phyloP scores from a whole-genome alignment of 805 yeast species.

The Candida vaughaniae region DNA sequence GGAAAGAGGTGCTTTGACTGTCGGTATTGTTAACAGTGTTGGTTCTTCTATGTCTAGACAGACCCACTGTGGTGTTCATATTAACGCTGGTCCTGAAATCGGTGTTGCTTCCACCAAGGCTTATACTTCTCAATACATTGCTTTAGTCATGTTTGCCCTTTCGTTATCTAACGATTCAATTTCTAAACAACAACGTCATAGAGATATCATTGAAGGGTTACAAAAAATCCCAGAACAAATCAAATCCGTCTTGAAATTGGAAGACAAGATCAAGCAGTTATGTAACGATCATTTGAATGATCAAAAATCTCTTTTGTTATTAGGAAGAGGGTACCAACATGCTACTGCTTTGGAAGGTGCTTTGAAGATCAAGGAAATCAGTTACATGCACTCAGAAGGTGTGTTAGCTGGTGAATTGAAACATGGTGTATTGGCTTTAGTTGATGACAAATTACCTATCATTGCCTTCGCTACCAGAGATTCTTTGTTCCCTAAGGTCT shows the following conservation, averaged over 20 bases:
- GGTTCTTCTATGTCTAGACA: constrained; percentile 96
- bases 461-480: constrained; percentile 96
- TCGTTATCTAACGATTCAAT: constrained; percentile 91
- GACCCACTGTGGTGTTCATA: constrained; percentile 99
- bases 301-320: constrained; percentile 82
- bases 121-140: constrained; percentile 96
- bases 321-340: constrained; percentile 97
- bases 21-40: constrained; percentile 96
- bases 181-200: constrained; percentile 72
- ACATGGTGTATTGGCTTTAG: constrained; percentile 96
- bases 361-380: constrained; percentile 93
- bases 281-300: constrained; percentile 71
- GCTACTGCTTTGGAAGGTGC: constrained; percentile 99
- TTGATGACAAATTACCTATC: constrained; percentile 90
- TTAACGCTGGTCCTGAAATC: constrained; percentile 98
- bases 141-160: constrained; percentile 93
- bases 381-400: constrained; percentile 99
- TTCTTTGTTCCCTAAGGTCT: constrained; percentile 91
- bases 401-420: constrained; percentile 98
- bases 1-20: constrained; percentile 95
- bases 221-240: constrained; percentile 84
- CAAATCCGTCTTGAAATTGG: constrained; percentile 69
- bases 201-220: constrained; percentile 83
- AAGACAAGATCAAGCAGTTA: constrained; percentile 68
- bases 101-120: constrained; percentile 99